Conservation (phyloP, 2,329 filamentous ascomycete genomes). For the Pseudogymnoascus sp. region DNA sequence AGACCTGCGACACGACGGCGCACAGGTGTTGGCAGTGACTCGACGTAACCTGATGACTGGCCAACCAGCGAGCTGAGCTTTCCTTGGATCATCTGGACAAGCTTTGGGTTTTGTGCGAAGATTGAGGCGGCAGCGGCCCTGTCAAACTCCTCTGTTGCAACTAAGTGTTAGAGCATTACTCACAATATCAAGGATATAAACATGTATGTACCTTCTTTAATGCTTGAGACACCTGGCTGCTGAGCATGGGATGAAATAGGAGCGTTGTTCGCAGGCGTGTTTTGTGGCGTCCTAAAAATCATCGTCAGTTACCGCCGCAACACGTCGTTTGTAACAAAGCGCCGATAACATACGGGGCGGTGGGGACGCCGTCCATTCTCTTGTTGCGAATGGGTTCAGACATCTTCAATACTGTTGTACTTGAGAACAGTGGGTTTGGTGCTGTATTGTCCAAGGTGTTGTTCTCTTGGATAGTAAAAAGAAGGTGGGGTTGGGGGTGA, state of each 20-base stretch:
- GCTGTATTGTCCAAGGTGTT: not conserved
- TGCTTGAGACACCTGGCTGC: slow-evolving; percentile 87
- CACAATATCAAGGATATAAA: not conserved
- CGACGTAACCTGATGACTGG: slow-evolving; percentile 93
- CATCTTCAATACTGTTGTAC: slow-evolving; percentile 36
- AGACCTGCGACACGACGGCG: slow-evolving; percentile 90
- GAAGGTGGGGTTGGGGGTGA: slow-evolving; percentile 8
- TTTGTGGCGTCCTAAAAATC: slow-evolving; percentile 80
- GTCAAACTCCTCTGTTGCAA: slow-evolving; percentile 73
- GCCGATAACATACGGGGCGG: slow-evolving; percentile 52
- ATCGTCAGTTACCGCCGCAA: slow-evolving; percentile 17
- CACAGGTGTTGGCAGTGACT: slow-evolving; percentile 83
- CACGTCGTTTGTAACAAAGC: slow-evolving; percentile 10
- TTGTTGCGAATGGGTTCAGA: slow-evolving; percentile 64
- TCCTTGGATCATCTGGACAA: slow-evolving; percentile 96
- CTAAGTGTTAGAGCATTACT: not conserved
- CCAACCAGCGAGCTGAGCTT: slow-evolving; percentile 90
- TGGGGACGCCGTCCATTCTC: slow-evolving; percentile 49
- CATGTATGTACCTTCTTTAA: slow-evolving; percentile 79
- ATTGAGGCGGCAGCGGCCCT: slow-evolving; percentile 80
- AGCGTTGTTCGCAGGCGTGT: slow-evolving; percentile 91
- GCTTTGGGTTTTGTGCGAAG: slow-evolving; percentile 89
- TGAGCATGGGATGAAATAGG: slow-evolving; percentile 97
- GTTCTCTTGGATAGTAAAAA: slow-evolving; percentile 5
- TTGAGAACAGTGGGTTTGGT: not conserved